Conservation (phyloP, 257 asterid species). For the Thymus mandschuricus region DNA sequence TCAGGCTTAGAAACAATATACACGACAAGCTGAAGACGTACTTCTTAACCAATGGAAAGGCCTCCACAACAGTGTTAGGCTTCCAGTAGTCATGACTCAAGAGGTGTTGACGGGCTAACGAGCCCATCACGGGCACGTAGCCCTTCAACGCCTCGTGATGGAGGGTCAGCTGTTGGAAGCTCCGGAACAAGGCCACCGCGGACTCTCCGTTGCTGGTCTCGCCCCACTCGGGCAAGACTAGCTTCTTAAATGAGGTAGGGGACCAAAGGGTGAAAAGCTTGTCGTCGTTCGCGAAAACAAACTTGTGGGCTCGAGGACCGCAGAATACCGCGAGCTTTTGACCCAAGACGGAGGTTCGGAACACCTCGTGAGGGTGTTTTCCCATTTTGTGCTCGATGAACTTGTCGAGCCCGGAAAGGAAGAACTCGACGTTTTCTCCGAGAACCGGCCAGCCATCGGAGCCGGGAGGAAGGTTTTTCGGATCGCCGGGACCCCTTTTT, state of each 20-base stretch:
- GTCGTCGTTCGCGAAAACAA: conserved; percentile 53
- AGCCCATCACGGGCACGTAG: conserved; percentile 55
- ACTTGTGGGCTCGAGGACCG: conserved; percentile 66
- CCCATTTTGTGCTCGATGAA: conserved; percentile 51
- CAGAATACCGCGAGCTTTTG: conserved; percentile 63
- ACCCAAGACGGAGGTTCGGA: conserved; percentile 55
- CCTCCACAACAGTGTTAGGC: conserved; percentile 45
- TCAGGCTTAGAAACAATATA: conserved; percentile 45
- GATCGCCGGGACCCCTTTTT: not conserved
- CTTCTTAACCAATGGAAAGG: conserved; percentile 42
- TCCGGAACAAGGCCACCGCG: conserved; percentile 29
- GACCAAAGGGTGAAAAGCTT: conserved; percentile 52
- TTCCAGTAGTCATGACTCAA: conserved; percentile 46
- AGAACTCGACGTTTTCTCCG: conserved; percentile 58
- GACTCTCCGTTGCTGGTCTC: conserved; percentile 17
- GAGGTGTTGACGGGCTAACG: conserved; percentile 49
- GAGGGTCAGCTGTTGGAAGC: conserved; percentile 47
- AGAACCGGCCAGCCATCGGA: conserved; percentile 63
- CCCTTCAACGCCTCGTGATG: conserved; percentile 52
- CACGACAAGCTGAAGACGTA: conserved; percentile 60
- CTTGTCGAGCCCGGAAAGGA: conserved; percentile 43
- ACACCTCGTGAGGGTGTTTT: conserved; percentile 48
- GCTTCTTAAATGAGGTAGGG: conserved; percentile 54
- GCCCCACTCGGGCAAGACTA: conserved; percentile 39
- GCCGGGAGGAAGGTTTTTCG: conserved; percentile 51